Base-by-base conservation (phyloP, 73 alveolate species). In the Paraurostyla sp. region DNA sequence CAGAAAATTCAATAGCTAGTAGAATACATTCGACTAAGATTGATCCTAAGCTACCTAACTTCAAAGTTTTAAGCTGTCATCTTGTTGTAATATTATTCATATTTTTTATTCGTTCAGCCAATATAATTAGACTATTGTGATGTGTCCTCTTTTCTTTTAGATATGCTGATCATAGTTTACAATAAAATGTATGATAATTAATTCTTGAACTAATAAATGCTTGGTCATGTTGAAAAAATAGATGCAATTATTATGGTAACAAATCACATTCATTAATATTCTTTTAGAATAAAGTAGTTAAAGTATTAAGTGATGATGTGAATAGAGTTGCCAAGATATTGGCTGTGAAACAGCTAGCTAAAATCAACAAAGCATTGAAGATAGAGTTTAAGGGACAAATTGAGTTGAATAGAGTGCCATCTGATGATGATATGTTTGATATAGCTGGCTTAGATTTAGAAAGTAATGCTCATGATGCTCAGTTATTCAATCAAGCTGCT, bases 111-210 rank as follows among this genome's bases (percentile, higher is more conserved):
- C 9, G 18, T 71, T 13, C 33, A 75, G 87, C 87, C 87, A 9
- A 48, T 30, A 23, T 51, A 71, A 36, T 15, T 85, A 6, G 69
- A 85, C 38, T 71, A 49, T 38, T 85, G 75, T 73, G 93, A 85
- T 29, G 83, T 73, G 0, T 41, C 86, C 9, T 38, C 62, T 16
- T 73, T 69, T 23, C 41, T 85, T 3, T 20, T 85, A n/a, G 85
- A 85, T 46, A 85, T 85, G 80, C 71, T 85, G 0, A 52, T 85
- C 25, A 32, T 73, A 6, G 48, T 85, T 22, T 85, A 85, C 83
- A 85, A 85, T 52, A 85, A 85, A 36, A 73, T 85, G 93, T 85
- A 85, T 52, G 93, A 85, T 73, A 85, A 85, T 43, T 25, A 60
- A 27, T 73, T 46, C 45, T 48, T 73, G 0, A 85, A 73, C 57